A percentile compares a stretch with the other conserved stretches of the same genome.
phyloP scores from a whole-genome alignment of 805 yeast genomes.

The Saccharomycopsis sp. region DNA sequence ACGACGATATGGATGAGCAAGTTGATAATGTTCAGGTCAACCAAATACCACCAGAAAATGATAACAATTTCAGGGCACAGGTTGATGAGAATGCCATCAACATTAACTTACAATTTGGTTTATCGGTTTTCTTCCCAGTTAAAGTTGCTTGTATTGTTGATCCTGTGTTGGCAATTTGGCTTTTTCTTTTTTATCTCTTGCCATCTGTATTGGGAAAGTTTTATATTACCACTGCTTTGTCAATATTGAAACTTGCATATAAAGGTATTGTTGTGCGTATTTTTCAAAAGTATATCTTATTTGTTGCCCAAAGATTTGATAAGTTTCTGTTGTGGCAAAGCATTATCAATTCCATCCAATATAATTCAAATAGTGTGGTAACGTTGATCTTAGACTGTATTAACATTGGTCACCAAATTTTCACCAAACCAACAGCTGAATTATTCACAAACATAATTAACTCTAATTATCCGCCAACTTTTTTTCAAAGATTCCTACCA shows the following conservation, averaged over 20 bases:
- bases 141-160: slow-evolving; percentile 11
- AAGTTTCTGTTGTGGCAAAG: background rate
- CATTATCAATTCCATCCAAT: background rate
- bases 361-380: background rate
- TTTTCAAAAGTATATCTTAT: background rate
- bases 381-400: background rate
- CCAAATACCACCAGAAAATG: background rate
- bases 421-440: slow-evolving; percentile 23
- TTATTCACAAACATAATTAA: slow-evolving; percentile 23
- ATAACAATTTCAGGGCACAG: background rate
- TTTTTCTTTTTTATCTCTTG: slow-evolving; percentile 9
- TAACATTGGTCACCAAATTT: slow-evolving; percentile 10
- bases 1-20: background rate
- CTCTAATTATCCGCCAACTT: slow-evolving; percentile 27
- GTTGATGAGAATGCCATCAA: slow-evolving; percentile 6
- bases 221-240: background rate
- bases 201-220: slow-evolving; percentile 16
- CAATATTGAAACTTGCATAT: background rate
- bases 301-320: background rate
- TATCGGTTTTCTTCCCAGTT: slow-evolving; percentile 6
- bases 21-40: background rate
- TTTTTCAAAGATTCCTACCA: slow-evolving; percentile 33
- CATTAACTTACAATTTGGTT: slow-evolving; percentile 1
- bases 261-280: background rate
- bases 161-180: slow-evolving; percentile 6